phyloP scores from a whole-genome alignment of 1,284 basidiomycete genomes.

The Bjerkandera adusta region DNA sequence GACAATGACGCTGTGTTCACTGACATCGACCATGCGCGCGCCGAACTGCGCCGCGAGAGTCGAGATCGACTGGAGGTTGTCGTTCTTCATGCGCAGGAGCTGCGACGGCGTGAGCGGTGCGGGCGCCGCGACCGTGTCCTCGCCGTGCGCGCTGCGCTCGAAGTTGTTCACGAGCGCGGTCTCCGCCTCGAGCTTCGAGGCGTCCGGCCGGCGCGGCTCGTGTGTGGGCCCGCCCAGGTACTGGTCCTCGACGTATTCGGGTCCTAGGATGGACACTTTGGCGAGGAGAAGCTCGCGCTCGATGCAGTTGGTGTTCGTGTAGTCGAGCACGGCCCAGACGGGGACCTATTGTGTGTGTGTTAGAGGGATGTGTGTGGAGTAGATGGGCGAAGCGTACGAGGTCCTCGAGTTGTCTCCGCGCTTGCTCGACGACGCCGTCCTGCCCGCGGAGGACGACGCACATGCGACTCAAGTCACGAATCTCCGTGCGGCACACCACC shows the following conservation, averaged over 20 bases:
- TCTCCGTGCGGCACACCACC: slow-evolving; percentile 98
- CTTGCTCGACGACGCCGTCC: slow-evolving; percentile 98
- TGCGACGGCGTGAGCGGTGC: slow-evolving; percentile 60
- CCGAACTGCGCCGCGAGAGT: slow-evolving; percentile 88
- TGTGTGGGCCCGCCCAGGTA: slow-evolving; percentile 81
- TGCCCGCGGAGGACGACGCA: slow-evolving; percentile 97
- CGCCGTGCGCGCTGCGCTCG: slow-evolving; percentile 45
- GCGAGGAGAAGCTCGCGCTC: slow-evolving; percentile 37
- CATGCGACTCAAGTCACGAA: slow-evolving; percentile 97
- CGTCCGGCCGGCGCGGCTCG: slow-evolving; percentile 48
- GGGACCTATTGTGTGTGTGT: slow-evolving; percentile 62
- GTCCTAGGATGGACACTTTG: slow-evolving; percentile 88
- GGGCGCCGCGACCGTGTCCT: slow-evolving; percentile 17
- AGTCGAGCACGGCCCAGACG: slow-evolving; percentile 97
- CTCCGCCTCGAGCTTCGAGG: slow-evolving; percentile 66
- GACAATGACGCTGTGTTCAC: slow-evolving; percentile 91
- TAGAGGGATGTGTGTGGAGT: background rate
- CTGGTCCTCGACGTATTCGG: slow-evolving; percentile 94
- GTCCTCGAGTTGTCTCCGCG: slow-evolving; percentile 90
- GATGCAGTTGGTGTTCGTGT: slow-evolving; percentile 79
- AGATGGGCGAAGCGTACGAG: slow-evolving; percentile 55
- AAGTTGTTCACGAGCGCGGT: slow-evolving; percentile 72
- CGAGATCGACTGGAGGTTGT: slow-evolving; percentile 86
- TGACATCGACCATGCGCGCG: slow-evolving; percentile 92
- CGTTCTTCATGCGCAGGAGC: slow-evolving; percentile 86